These are phyloP conservation scores for Neltuma alba DNA, from an alignment of 306 rosid genomes.

Conservation along the genomic window DNA sequence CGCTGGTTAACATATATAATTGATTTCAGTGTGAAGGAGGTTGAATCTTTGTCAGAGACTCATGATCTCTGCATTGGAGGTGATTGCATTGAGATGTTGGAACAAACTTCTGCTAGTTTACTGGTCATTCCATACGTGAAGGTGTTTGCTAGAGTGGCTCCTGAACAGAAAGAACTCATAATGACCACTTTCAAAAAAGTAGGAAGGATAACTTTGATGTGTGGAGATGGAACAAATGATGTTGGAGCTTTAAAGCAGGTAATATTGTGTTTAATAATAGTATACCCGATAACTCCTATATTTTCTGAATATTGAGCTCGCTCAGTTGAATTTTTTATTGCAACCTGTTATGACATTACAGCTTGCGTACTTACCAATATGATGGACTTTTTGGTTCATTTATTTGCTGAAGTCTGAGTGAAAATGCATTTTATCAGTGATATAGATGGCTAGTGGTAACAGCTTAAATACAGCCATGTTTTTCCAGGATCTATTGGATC, in stretches of 20 bases:
- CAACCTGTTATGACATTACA: background rate
- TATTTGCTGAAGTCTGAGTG: slow-evolving; percentile 16
- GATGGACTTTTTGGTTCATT: slow-evolving; percentile 4
- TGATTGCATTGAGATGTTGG: slow-evolving; percentile 91
- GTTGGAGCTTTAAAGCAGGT: slow-evolving; percentile 99
- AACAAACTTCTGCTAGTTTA: slow-evolving; percentile 72
- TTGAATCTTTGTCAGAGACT: slow-evolving; percentile 77
- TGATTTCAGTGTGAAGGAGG: slow-evolving; percentile 75
- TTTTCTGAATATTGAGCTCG: slow-evolving; percentile 31
- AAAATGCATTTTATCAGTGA: background rate
- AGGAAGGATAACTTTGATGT: slow-evolving; percentile 93
- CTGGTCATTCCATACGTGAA: slow-evolving; percentile 85
- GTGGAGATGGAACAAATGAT: slow-evolving; percentile 99
- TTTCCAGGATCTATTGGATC: background rate
- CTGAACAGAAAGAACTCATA: slow-evolving; percentile 97
- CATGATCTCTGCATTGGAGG: slow-evolving; percentile 98
- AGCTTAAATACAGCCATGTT: slow-evolving; percentile 7
- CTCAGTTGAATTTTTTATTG: slow-evolving; percentile 11
- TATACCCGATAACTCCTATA: background rate
- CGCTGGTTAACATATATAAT: slow-evolving; percentile 20
- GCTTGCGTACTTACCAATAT: slow-evolving; percentile 4
- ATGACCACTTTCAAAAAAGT: slow-evolving; percentile 94
- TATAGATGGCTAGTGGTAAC: slow-evolving; percentile 7
- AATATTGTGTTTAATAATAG: slow-evolving; percentile 25
- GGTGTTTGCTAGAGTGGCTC: slow-evolving; percentile 99